These are phyloP conservation scores for Suillus discolor DNA, from an alignment of 768 basidiomycete species.

Conservation along the genomic window DNA sequence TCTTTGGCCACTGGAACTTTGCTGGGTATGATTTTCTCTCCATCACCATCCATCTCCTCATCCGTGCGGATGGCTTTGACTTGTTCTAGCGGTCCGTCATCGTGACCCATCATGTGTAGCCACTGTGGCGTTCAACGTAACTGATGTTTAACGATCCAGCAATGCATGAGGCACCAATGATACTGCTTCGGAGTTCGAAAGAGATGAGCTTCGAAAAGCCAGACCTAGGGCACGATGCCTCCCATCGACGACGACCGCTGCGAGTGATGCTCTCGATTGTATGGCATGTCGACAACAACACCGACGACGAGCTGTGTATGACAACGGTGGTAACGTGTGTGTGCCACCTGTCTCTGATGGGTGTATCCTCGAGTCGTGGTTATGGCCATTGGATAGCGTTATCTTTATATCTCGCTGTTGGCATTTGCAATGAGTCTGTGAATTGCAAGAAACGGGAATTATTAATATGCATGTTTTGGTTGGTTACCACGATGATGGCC, in stretches of 20 bases:
- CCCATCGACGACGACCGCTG: too few species aligned
- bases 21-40: neutral
- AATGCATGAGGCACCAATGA: neutral
- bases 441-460: neutral
- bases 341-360: too few species aligned
- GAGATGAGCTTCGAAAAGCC: neutral
- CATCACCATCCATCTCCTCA: neutral
- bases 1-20: neutral
- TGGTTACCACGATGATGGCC: neutral
- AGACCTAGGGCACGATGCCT: neutral
- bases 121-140: neutral
- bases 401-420: neutral
- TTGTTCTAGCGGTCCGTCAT: neutral
- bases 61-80: neutral
- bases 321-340: too few species aligned
- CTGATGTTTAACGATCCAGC: neutral
- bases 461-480: neutral
- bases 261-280: too few species aligned
- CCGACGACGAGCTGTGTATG: too few species aligned
- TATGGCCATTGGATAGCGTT: too few species aligned
- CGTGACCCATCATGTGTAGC: neutral
- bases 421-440: neutral
- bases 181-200: neutral
- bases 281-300: neutral
- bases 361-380: too few species aligned